phyloP scores from a whole-genome alignment of 1,284 basidiomycete species.

The Ustilago nuda region DNA sequence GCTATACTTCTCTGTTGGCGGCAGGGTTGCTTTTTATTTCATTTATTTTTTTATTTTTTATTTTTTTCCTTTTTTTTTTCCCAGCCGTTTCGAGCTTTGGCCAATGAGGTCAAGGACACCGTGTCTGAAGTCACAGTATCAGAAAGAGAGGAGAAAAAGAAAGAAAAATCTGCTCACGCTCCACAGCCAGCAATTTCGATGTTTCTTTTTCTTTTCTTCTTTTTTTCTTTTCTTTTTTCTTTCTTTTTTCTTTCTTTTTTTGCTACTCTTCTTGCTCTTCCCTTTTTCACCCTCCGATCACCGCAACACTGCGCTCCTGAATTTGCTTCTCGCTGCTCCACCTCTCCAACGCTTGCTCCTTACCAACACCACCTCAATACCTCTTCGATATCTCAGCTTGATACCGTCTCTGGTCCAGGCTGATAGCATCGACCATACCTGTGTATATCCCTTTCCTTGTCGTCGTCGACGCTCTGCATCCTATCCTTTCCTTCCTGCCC shows the following conservation, averaged over 20 bases:
- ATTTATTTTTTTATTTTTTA: not conserved
- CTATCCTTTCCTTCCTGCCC: not conserved
- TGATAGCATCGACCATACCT: constrained; percentile 10
- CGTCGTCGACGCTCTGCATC: not conserved
- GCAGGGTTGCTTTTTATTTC: too few species aligned
- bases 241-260: constrained; percentile 13
- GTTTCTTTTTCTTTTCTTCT: constrained; percentile 5
- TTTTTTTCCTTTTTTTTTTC: not conserved
- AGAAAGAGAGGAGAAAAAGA: constrained; percentile 1
- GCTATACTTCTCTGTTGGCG: not conserved
- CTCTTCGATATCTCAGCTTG: not conserved
- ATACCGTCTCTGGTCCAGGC: constrained; percentile 1
- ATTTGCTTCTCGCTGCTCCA: constrained; percentile 3
- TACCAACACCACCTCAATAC: constrained; percentile 7
- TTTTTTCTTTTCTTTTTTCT: constrained; percentile 7
- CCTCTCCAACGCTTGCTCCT: not conserved
- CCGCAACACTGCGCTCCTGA: constrained; percentile 12
- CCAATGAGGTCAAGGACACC: constrained; percentile 13
- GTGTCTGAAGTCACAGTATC: not conserved
- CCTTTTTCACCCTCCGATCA: constrained; percentile 54
- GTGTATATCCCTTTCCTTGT: constrained; percentile 15
- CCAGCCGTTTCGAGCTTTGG: not conserved
- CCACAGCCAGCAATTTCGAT: constrained; percentile 2
- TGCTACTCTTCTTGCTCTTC: constrained; percentile 8
- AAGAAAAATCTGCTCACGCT: not conserved